Evolutionary conservation across 345 rosid genomes (phyloP), one percentile per base, ranked within the genome.

Genomic region (Reutealis trisperma): DNA sequence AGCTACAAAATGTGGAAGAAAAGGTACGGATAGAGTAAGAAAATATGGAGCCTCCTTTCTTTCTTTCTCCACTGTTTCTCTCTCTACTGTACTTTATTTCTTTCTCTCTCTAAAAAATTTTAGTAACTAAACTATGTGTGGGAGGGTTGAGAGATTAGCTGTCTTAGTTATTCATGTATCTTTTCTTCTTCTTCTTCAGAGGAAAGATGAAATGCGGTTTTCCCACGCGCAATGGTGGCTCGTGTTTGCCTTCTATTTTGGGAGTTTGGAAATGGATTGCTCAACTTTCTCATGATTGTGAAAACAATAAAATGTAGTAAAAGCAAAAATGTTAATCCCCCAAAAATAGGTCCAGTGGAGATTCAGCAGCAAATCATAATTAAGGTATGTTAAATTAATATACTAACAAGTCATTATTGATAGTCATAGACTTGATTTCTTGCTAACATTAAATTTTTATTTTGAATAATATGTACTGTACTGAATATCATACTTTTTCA

Each of bases 1-100:
- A 54, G 63, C 27, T 6, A 27, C 47, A 47, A 47, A 75, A 72
- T 60, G 77, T 61, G 59, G 61, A 63, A 67, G 27, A 54, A 64
- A 52, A 24, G 68, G 42, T 30, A 47, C 37, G 24, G 49, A 69
- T 25, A 22, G 59, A 67, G 27, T 65, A 59, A 70, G 60, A 42
- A 51, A 47, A 51, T 57, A 59, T 21, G 71, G 45, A 32, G 59
- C 59, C 59, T 15, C n/a, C 59, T 16, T 18, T 18, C 5, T 16
- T 41, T 44, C 30, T 13, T 8, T 30, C 34, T 63, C 34, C 5
- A 15, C 34, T 72, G 5, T 8, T 21, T 59, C 14, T 41, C n/a
- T n/a, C n/a, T n/a, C 10, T 9, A 2, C 5, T 15, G 19, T 12
- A 0, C 2, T 32, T 71, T 30, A 8, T 6, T 58, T 16, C 2